Conservation (phyloP, 2,329 filamentous ascomycete genomes). For the Conoideocrella luteorostrata region DNA sequence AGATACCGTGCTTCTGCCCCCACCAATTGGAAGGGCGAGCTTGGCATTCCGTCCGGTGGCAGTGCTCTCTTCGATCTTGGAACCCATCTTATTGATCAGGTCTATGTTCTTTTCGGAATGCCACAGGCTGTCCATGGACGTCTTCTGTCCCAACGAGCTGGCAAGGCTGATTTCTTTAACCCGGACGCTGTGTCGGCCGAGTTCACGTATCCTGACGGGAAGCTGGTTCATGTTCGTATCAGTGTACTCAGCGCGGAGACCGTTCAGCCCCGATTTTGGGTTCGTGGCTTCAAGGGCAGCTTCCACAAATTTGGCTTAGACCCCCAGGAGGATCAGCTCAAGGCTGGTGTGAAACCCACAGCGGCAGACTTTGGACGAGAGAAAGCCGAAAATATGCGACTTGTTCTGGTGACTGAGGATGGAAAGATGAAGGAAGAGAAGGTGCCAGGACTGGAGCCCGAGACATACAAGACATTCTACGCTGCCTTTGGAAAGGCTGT, state of each 20-base stretch:
- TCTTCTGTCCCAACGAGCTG: slow-evolving; percentile 58
- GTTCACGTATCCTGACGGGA: slow-evolving; percentile 56
- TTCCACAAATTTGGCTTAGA: slow-evolving; percentile 69
- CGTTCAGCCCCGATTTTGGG: slow-evolving; percentile 69
- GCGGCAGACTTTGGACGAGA: slow-evolving; percentile 62
- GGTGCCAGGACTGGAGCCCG: slow-evolving; percentile 53
- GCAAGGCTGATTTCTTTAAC: slow-evolving; percentile 37
- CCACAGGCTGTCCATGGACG: slow-evolving; percentile 62
- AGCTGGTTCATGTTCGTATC: slow-evolving; percentile 64
- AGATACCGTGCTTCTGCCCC: slow-evolving; percentile 58
- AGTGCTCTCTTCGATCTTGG: slow-evolving; percentile 70
- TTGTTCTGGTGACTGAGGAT: slow-evolving; percentile 49
- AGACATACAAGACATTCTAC: slow-evolving; percentile 67
- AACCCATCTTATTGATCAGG: slow-evolving; percentile 71
- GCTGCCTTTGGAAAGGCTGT: slow-evolving; percentile 42
- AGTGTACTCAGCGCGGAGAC: slow-evolving; percentile 62
- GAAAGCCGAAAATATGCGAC: slow-evolving; percentile 48
- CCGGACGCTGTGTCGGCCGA: slow-evolving; percentile 57
- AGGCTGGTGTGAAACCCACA: slow-evolving; percentile 53
- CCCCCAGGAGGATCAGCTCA: slow-evolving; percentile 68
- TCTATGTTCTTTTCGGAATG: slow-evolving; percentile 62
- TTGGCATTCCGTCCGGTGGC: slow-evolving; percentile 54
- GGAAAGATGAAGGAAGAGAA: slow-evolving; percentile 43
- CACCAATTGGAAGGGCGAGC: slow-evolving; percentile 58
- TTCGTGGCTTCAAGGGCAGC: slow-evolving; percentile 66